Evolutionary conservation across 1,284 basidiomycete genomes (phyloP).

Genomic region (Puccinia polysora): DNA sequence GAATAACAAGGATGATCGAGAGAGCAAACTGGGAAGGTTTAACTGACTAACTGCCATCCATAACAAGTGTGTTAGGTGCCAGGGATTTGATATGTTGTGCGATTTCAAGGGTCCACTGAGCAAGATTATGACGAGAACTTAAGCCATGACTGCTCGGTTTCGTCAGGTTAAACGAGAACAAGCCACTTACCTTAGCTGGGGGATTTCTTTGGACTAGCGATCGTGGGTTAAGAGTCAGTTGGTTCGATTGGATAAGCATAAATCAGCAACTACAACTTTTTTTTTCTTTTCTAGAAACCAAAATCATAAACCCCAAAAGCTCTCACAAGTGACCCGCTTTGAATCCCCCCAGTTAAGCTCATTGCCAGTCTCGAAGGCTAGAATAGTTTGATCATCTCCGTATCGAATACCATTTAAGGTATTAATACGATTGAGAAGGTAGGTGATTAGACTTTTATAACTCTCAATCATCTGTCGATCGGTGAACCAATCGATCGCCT

Average conservation of each 20-base stretch:
- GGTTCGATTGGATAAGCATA: too few relatives aligned
- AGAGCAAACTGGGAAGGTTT: neutral
- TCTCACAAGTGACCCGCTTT: slow-evolving; percentile 22
- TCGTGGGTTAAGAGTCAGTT: too few relatives aligned
- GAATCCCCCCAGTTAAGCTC: slow-evolving; percentile 31
- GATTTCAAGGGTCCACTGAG: slow-evolving; percentile 41
- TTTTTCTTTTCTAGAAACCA: neutral
- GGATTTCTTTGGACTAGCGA: too few relatives aligned
- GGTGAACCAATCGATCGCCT: slow-evolving; percentile 34
- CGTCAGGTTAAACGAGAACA: too few relatives aligned
- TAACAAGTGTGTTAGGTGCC: slow-evolving; percentile 35
- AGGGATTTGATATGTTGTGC: slow-evolving; percentile 37
- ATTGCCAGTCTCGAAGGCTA: slow-evolving; percentile 38
- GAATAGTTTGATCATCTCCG: slow-evolving; percentile 34
- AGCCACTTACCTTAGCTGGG: too few relatives aligned
- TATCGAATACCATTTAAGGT: slow-evolving; percentile 29
- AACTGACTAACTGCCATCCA: slow-evolving; percentile 43
- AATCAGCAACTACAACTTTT: too few relatives aligned
- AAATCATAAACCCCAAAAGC: neutral
- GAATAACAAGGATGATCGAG: neutral
- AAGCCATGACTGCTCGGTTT: too few relatives aligned
- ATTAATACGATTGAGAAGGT: slow-evolving; percentile 30
- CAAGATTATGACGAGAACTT: neutral
- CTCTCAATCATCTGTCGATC: slow-evolving; percentile 15
- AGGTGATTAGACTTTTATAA: slow-evolving; percentile 32